These are phyloP conservation scores for Termitomyces sp. DNA, from an alignment of 768 basidiomycete species.

Conservation along the genomic window DNA sequence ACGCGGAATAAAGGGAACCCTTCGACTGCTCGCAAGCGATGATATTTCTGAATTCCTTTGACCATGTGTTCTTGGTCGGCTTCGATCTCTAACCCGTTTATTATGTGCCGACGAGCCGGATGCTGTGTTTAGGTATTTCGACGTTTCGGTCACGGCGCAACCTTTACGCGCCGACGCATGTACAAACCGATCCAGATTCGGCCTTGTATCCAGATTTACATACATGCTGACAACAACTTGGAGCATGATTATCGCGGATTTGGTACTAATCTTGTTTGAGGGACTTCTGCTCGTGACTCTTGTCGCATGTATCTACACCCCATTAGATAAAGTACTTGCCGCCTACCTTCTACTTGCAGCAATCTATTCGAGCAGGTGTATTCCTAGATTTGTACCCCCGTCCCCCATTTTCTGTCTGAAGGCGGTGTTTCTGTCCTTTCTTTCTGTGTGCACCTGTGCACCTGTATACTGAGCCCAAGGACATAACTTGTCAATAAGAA, in stretches of 20 bases:
- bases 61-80: background rate
- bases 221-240: background rate
- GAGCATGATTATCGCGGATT: background rate
- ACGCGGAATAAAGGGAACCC: slow-evolving; percentile 10
- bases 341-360: background rate
- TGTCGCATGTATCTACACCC: background rate
- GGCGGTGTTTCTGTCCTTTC: background rate
- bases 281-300: background rate
- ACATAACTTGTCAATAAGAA: background rate
- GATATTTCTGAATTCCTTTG: background rate
- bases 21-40: slow-evolving; percentile 15
- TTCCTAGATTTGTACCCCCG: background rate
- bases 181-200: background rate
- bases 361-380: background rate
- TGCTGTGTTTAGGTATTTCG: background rate
- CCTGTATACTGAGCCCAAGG: background rate
- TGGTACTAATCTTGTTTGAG: background rate
- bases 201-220: background rate
- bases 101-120: background rate
- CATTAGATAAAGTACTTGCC: no score
- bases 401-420: no score
- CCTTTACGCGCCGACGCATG: background rate
- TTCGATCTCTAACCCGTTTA: background rate
- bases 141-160: background rate
- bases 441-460: background rate